These are phyloP conservation scores for Sphagnum tenellum DNA, from an alignment of 225 moss, liverwort and hornwort genomes.

Conservation along the genomic window DNA sequence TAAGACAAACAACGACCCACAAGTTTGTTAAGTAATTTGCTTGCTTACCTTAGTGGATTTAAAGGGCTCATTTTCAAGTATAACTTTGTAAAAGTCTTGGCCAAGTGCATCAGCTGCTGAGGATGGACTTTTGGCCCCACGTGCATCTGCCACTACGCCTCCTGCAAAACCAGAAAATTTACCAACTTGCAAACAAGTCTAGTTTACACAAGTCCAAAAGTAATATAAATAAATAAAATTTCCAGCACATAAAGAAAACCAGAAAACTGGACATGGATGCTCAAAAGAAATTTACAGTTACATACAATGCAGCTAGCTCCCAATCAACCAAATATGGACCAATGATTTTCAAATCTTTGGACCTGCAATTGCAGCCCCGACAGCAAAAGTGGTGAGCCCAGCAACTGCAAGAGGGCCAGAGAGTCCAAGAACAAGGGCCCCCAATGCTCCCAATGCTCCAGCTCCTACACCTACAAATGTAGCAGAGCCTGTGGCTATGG, in stretches of 20 bases:
- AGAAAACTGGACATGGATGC: background rate
- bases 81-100: constrained; percentile 89
- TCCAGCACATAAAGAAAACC: too few relatives aligned
- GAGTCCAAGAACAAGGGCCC: constrained; percentile 56
- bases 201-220: background rate
- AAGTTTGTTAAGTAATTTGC: background rate
- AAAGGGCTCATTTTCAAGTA: constrained; percentile 91
- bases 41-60: constrained; percentile 72
- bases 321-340: too few relatives aligned
- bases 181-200: background rate
- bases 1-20: too few relatives aligned
- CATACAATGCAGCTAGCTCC: background rate
- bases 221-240: background rate
- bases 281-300: background rate
- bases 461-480: constrained; percentile 59
- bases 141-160: constrained; percentile 63
- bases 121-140: constrained; percentile 70
- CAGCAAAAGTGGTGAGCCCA: constrained; percentile 54
- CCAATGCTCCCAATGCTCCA: constrained; percentile 56
- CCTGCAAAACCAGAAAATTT: constrained; percentile 22
- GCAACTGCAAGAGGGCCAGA: constrained; percentile 60
- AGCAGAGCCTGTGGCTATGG: constrained; percentile 52
- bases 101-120: constrained; percentile 83
- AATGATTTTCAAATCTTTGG: background rate
- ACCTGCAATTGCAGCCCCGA: constrained; percentile 62